Evolutionary conservation across 1,139 yeast species (phyloP), one percentile per base, ranked within the genome.

Genomic region (Taiozyma sp.): DNA sequence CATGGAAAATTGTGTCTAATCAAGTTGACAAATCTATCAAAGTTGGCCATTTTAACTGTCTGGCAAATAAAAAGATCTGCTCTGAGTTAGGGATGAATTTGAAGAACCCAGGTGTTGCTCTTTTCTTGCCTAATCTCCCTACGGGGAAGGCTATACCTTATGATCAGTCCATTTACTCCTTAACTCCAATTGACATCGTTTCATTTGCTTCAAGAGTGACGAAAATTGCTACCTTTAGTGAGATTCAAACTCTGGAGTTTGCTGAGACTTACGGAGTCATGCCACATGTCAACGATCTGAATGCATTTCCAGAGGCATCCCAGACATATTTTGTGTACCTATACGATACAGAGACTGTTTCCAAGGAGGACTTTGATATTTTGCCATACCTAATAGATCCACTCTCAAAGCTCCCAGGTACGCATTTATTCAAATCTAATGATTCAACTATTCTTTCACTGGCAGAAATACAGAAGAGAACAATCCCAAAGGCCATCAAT

Each of bases 1-100:
- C 72, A 2, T 87, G 93, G 93, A 79, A 76, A 51, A 67, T 73
- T 42, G 65, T 83, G 10, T 75, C 84, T 23, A 81, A 80, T 58
- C 76, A 72, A 46, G 63, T 84, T 8, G 44, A 43, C 2, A 58
- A 70, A 13, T 62, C 71, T 9, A 69, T 79, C n/a, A 69, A 69
- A n/a, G 68, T 80, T 0, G 85, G 79, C 9, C 89, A 81, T 65
- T 70, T 85, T 55, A 82, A 81, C 66, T 86, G 93, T 65, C 65
- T 67, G 32, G 65, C 76, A 22, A 74, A 81, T 57, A 68, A 72
- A 4, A 69, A 68, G 23, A 60, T 84, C 5, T 86, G 93, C 64
- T 61, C 68, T 38, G 69, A 75, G 48, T 63, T 86, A 43, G 84
- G 83, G 0, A 53, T 57, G 0, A 53, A 53, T 42, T 23, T 56